Evolutionary conservation across 306 rosid species (phyloP).

Genomic region (Prunus padus): DNA sequence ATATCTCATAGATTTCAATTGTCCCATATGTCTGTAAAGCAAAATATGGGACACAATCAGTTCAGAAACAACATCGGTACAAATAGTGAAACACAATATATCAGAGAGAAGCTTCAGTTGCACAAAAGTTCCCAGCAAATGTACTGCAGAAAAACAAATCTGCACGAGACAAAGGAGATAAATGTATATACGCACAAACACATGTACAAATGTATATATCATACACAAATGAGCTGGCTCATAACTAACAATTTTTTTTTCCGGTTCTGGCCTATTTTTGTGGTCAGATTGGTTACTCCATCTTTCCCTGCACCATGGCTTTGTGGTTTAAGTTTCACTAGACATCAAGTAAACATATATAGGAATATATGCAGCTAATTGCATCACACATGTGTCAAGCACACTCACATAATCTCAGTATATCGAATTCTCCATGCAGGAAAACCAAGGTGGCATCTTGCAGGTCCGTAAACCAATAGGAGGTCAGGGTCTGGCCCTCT

Average conservation of each 20-base stretch:
- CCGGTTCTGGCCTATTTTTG: neutral
- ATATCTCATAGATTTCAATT: constrained; percentile 58
- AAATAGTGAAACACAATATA: neutral
- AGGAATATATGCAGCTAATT: neutral
- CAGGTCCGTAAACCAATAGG: constrained; percentile 80
- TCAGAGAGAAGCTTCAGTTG: constrained; percentile 5
- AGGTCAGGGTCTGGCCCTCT: constrained; percentile 84
- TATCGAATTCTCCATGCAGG: constrained; percentile 91
- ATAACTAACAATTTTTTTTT: neutral
- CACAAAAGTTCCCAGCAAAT: neutral
- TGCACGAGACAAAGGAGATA: neutral
- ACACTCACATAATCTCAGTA: constrained; percentile 83
- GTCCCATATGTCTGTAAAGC: constrained; percentile 74
- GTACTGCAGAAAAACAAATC: neutral
- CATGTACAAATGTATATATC: neutral
- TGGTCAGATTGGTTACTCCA: neutral
- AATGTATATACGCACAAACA: neutral
- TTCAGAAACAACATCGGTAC: constrained; percentile 13
- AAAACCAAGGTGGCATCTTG: constrained; percentile 89
- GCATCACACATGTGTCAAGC: neutral
- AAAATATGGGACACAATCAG: constrained; percentile 19
- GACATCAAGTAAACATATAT: neutral
- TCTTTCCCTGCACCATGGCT: neutral
- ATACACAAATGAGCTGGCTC: neutral
- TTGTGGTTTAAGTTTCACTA: neutral